These are phyloP conservation scores for Withania somnifera DNA, from an alignment of 305 asterid species.

Conservation along the genomic window DNA sequence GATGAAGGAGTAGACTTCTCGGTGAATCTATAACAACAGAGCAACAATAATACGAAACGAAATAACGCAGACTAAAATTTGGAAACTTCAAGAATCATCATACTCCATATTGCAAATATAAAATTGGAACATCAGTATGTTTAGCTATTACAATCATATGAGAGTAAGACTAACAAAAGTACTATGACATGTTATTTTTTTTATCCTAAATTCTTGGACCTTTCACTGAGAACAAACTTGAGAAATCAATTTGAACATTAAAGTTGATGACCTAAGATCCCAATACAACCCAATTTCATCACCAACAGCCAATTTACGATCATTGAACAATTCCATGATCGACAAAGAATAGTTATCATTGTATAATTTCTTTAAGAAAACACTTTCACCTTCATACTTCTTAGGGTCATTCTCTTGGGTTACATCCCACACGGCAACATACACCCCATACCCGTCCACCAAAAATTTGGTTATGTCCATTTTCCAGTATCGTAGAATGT, in stretches of 20 bases:
- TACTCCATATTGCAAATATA: too few relatives aligned
- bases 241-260: background rate
- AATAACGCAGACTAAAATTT: too few relatives aligned
- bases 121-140: too few relatives aligned
- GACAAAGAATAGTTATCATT: constrained; percentile 20
- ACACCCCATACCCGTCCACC: constrained; percentile 17
- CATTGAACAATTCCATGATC: background rate
- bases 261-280: background rate
- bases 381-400: constrained; percentile 7
- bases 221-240: too few relatives aligned
- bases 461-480: constrained; percentile 7
- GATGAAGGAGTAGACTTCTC: background rate
- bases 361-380: constrained; percentile 15
- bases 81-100: too few relatives aligned
- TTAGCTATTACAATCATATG: too few relatives aligned
- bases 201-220: too few relatives aligned
- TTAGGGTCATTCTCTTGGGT: constrained; percentile 18
- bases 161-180: too few relatives aligned
- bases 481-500: constrained; percentile 37
- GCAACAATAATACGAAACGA: too few relatives aligned
- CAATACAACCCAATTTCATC: constrained; percentile 27
- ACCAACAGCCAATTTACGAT: constrained; percentile 14
- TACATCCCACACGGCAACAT: constrained; percentile 34
- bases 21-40: too few relatives aligned
- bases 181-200: too few relatives aligned